Base-by-base conservation (phyloP, 805 yeast species). In the Metschnikowia noctiluminum region DNA sequence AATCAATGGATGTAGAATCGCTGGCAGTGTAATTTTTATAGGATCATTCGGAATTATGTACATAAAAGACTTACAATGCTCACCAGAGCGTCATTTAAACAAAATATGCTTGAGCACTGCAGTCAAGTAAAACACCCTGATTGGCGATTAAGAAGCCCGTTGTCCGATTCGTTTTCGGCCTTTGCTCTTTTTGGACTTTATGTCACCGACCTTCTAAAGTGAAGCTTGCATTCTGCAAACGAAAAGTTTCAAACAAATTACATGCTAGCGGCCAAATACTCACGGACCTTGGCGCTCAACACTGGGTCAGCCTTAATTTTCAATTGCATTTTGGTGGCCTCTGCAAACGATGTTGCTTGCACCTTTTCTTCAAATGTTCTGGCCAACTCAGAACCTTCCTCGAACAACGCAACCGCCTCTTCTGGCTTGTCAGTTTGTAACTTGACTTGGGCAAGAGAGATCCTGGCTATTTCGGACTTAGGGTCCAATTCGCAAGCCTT, bases 301-400 rank as follows among this genome's bases (percentile, higher is more conserved):
- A 77, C 69, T 38, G 89, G 88, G 63, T 87, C 94, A 45, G 77
- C 69, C 70, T 78, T 82, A 59, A 94, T 81, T 63, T 85, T 82
- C 63, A 83, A 72, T 77, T 94, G 99, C 73, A 90, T 82, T 68
- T 87, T 87, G 43, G 96, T 83, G 55, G 97, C 97, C 72, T 89
- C 97, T 51, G 92, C 91, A 60, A 88, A 87, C 15, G 94, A 85
- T 54, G 89, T 84, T 48, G 96, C 94, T 73, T 89, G 97, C 47
- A 87, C 76, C 73, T 89, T 87, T 73, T 92, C 98, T 51, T 85
- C 89, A 44, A 81, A 76, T 43, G 87, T 79, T 79, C 98, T 85
- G 21, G 96, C 86, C 58, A 91, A 78, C 49, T 78, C 78, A 46
- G 94, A 84, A 51, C 92, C 85, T 62, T 84, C 87, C 72, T 88